Evolutionary conservation across 2,329 filamentous ascomycete genomes (phyloP).

Genomic region (Colletotrichum camelliae): DNA sequence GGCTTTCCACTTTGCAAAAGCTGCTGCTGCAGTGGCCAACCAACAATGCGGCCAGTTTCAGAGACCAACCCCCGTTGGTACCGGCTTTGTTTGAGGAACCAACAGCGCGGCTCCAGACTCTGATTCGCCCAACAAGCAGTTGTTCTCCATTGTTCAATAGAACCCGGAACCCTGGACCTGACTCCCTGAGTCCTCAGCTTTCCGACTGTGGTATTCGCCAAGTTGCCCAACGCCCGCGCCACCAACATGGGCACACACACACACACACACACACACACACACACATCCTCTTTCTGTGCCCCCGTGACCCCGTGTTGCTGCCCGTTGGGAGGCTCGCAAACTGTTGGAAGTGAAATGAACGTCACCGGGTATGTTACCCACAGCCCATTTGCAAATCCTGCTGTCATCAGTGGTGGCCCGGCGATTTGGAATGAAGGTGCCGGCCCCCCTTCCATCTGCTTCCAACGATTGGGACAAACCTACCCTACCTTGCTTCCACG

Average conservation of each 20-base stretch:
- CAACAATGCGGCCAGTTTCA: neutral
- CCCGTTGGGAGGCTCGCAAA: neutral
- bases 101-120: neutral
- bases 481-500: neutral
- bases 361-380: neutral
- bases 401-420: neutral
- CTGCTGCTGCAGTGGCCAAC: neutral
- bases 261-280: too few species aligned
- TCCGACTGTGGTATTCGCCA: neutral
- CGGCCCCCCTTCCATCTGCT: neutral
- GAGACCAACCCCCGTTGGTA: neutral
- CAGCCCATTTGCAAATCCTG: neutral
- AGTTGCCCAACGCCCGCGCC: neutral
- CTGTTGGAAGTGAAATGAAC: neutral
- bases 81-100: neutral
- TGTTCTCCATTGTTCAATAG: neutral
- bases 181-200: neutral
- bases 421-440: neutral
- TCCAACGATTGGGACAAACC: neutral
- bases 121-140: neutral
- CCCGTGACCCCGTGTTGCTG: neutral
- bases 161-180: neutral
- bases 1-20: neutral
- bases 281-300: neutral
- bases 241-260: neutral